A percentile compares a stretch with the other conserved stretches of the same genome.
These are phyloP conservation scores for Gymnopilus dilepis DNA, from an alignment of 768 basidiomycete species.

Conservation along the genomic window DNA sequence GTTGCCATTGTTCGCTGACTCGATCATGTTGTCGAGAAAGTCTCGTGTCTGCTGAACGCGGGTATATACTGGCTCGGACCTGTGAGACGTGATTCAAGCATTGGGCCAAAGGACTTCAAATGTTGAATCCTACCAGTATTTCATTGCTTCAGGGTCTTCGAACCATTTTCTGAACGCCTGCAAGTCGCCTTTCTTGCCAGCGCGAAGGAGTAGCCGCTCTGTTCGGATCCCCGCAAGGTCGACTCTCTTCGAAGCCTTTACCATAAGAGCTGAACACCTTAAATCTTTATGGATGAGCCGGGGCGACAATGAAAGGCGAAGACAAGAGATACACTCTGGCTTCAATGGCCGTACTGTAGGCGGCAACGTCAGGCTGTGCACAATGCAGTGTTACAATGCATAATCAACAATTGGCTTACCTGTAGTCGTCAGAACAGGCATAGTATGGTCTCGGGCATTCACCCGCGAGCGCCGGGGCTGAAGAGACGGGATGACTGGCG, in stretches of 20 bases:
- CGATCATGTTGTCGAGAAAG: conserved; percentile 27
- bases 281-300: too few relatives aligned
- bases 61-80: conserved; percentile 24
- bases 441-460: too few relatives aligned
- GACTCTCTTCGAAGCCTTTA: not conserved
- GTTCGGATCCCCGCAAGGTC: conserved; percentile 30
- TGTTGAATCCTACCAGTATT: conserved; percentile 19
- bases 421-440: too few relatives aligned
- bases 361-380: not conserved
- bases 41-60: conserved; percentile 17
- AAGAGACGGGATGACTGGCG: too few relatives aligned
- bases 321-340: too few relatives aligned
- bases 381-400: too few relatives aligned
- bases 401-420: too few relatives aligned
- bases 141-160: conserved; percentile 24
- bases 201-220: conserved; percentile 25
- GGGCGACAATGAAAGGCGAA: too few relatives aligned
- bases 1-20: conserved; percentile 24
- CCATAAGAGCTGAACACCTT: too few relatives aligned
- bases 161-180: conserved; percentile 24
- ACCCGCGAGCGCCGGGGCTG: too few relatives aligned
- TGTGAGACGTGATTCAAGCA: not conserved
- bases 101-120: too few relatives aligned
- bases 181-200: conserved; percentile 18
- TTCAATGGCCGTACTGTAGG: too few relatives aligned